Base-by-base conservation (phyloP, 192 early-diverging fungal genomes). In the Backusella australiensis region DNA sequence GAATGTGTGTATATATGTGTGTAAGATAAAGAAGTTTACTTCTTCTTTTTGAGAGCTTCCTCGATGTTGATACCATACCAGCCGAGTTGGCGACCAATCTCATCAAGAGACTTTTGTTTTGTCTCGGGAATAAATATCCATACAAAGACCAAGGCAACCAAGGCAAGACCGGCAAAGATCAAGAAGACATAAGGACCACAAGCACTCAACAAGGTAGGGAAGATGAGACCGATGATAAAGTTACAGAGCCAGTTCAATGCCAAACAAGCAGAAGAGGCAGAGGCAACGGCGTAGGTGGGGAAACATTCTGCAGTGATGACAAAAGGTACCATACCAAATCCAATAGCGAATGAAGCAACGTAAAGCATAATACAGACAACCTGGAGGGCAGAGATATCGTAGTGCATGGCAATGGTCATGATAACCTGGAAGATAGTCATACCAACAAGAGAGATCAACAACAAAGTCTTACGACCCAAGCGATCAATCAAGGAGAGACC, bases 381-480 rank as follows among this genome's bases (percentile, higher is more conserved):
- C 59, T 79, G 77, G 0, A 84, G 59, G 17, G 75, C 63, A 42
- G 69, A 46, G 35, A 77, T 14, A 7, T 72, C 53, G 38, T 68
- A 77, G 1, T n/a, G 44, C 38, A 79, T 67, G 66, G 71, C 77
- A 34, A 86, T 74, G 32, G 84, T 85, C 67, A 87, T 82, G 21
- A 83, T 77, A 15, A 89, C 82, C 11, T 86, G 84, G 81, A 86
- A 90, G 6, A 89, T 17, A 29, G 84, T 87, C 94, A 95, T 95
- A 23, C 89, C 87, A 9, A 79, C 74, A 70, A 89, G 59, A 32
- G 89, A 89, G 69, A 82, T 78, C 1, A 94, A 78, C 6, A 93
- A 80, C 38, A 94, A 75, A 8, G 84, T 81, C 52, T 87, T 86
- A 41, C 92, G 88, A 39, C 93, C 92, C 35, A 92, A 81, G 15